Evolutionary conservation across 441 rosid species (phyloP), one percentile per base, ranked within the genome.

Genomic region (Arabidopsis lyrata): DNA sequence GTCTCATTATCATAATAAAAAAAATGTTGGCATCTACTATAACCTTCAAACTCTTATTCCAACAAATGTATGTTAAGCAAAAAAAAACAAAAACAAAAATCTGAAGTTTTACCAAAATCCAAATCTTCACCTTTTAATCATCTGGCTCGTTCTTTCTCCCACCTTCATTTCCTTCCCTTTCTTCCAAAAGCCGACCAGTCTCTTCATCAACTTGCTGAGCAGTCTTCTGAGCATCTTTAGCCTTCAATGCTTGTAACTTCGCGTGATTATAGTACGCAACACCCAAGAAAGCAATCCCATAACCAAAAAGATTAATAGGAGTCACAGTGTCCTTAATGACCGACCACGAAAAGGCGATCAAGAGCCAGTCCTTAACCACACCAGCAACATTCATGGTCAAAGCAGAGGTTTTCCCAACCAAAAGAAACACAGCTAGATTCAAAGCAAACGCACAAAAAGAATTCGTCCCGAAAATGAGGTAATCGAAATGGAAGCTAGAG

Each of bases 341-440:
- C 0, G 98, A 92, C 98, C 98, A 92, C 0, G 99, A 95, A 56
- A 95, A 95, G 0, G 97, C 99, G 6, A 95, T 95, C 87, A 95
- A 72, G 24, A 95, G 66, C 99, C 97, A 95, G 66, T 95, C 99
- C 79, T 95, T 95, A 1, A 95, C 99, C 14, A 95, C 97, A 55
- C 99, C 99, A 38, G 99, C 99, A 52, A 94, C 99, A 75, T 94
- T 94, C 99, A 94, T 94, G 8, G 99, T 92, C 82, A 94, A 76
- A 12, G 99, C 97, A 0, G 99, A 94, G 11, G 99, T 94, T 82
- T 94, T 94, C 16, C 99, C 99, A 4, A 94, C 99, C 5, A 94
- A 92, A 66, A 94, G 78, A 77, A 94, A 94, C 65, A 94, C 99
- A 1, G 97, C 99, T 0, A 94, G 93, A 63, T 94, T 94, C 82